Percentiles rank a stretch among this genome's conserved stretches.
phyloP scores from a whole-genome alignment of 108 stramenopile genomes.

The Nitzschia sp. region DNA sequence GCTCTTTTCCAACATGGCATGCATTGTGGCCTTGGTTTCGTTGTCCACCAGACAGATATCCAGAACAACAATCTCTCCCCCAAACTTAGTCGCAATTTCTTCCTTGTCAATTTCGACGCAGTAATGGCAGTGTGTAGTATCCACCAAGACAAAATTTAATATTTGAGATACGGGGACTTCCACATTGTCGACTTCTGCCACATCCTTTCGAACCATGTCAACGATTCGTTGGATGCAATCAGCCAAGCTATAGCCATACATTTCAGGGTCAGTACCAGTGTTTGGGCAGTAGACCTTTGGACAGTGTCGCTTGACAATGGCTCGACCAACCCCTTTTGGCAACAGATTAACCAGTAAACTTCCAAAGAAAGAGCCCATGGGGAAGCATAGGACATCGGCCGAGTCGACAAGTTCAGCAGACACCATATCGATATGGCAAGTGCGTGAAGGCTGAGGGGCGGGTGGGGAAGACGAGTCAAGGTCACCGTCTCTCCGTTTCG shows the following conservation, averaged over 20 bases:
- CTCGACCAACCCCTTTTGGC: conserved; percentile 29
- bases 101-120: conserved; percentile 38
- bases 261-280: conserved; percentile 39
- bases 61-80: conserved; percentile 23
- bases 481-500: neutral
- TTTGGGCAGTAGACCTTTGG: conserved; percentile 43
- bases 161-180: conserved; percentile 21
- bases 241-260: conserved; percentile 22
- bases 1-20: conserved; percentile 8
- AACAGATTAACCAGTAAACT: conserved; percentile 31
- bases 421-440: conserved; percentile 32
- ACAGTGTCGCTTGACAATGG: conserved; percentile 22
- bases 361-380: conserved; percentile 41
- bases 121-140: conserved; percentile 35
- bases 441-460: conserved; percentile 11
- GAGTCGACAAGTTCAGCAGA: conserved; percentile 31
- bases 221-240: conserved; percentile 28
- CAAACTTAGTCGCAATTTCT: conserved; percentile 13
- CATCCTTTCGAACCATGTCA: conserved; percentile 21
- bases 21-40: neutral
- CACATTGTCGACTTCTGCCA: no score
- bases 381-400: conserved; percentile 28
- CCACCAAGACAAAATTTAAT: conserved; percentile 38
- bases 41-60: conserved; percentile 29
- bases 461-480: neutral